Percentiles rank a stretch among this genome's conserved stretches.
phyloP scores from a whole-genome alignment of 192 early-diverging fungal species.

The Coemansia sp. region DNA sequence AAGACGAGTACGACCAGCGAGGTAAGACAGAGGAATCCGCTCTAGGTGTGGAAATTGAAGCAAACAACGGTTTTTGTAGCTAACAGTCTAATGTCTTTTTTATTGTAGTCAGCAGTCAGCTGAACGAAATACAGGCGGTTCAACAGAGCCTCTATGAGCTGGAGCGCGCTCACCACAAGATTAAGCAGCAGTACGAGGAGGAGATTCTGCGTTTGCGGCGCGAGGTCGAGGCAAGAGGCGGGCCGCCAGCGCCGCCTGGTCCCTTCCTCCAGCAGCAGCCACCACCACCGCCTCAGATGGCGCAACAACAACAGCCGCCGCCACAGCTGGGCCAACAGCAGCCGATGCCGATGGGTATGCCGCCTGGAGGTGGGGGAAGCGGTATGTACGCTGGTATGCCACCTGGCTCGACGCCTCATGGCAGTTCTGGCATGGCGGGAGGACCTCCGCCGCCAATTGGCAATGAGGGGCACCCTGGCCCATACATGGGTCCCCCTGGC shows the following conservation, averaged over 20 bases:
- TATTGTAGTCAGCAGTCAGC: conserved; percentile 66
- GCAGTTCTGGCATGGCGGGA: conserved; percentile 38
- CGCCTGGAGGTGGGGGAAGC: conserved; percentile 34
- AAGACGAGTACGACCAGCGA: conserved; percentile 87
- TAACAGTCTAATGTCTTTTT: too few relatives aligned
- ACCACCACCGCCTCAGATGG: neutral
- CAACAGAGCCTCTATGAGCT: conserved; percentile 77
- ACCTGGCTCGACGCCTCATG: conserved; percentile 29
- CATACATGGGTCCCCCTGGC: conserved; percentile 41
- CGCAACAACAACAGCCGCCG: conserved; percentile 35
- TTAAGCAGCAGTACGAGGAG: conserved; percentile 86
- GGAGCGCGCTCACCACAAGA: conserved; percentile 72
- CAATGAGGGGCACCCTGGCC: conserved; percentile 36
- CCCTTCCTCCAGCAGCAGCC: conserved; percentile 54
- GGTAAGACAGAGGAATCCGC: conserved; percentile 54
- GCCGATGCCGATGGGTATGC: conserved; percentile 40
- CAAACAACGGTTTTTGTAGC: too few relatives aligned
- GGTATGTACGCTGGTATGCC: conserved; percentile 48
- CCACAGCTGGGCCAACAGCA: conserved; percentile 57
- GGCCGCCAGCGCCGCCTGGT: conserved; percentile 49
- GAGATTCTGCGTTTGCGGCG: conserved; percentile 78
- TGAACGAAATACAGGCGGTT: conserved; percentile 74
- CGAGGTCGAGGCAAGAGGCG: conserved; percentile 75
- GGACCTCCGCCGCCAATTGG: conserved; percentile 18
- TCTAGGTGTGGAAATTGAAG: neutral